Percentiles rank a stretch among this genome's conserved stretches.
Conservation (phyloP, 805 yeast species). For the Maudiozyma barnettii region DNA sequence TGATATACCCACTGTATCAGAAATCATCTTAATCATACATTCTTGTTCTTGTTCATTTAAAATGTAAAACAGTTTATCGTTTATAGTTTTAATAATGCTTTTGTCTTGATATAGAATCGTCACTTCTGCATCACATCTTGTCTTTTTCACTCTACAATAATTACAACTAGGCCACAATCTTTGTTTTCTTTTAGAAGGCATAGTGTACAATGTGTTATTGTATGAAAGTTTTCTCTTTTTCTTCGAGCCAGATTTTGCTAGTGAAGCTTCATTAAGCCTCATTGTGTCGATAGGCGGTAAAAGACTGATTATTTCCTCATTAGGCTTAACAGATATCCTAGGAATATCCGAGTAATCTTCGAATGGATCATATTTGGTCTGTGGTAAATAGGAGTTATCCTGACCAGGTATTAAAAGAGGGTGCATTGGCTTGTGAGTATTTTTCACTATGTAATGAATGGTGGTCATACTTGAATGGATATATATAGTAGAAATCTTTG, state of each 20-base stretch:
- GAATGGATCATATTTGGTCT: not conserved
- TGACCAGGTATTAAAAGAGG: not conserved
- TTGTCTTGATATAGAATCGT: slow-evolving; percentile 30
- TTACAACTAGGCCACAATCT: slow-evolving; percentile 71
- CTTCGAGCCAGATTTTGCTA: not conserved
- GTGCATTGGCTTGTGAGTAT: not conserved
- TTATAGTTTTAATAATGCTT: slow-evolving; percentile 10
- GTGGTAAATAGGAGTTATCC: not conserved
- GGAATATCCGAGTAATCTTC: not conserved
- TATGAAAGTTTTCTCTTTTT: not conserved
- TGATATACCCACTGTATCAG: not conserved
- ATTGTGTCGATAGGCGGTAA: not conserved
- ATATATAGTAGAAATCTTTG: too few species aligned
- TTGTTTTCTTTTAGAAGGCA: slow-evolving; percentile 35
- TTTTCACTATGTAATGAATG: not conserved
- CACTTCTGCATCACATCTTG: slow-evolving; percentile 64
- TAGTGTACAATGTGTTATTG: not conserved
- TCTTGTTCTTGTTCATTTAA: not conserved
- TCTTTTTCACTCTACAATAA: slow-evolving; percentile 56
- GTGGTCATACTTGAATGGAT: not conserved
- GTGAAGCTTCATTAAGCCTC: not conserved
- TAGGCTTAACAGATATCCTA: not conserved
- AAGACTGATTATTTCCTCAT: not conserved
- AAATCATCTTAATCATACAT: slow-evolving; percentile 6
- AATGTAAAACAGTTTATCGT: slow-evolving; percentile 15